Evolutionary conservation across 495 filamentous ascomycete species (phyloP), one percentile per base, ranked within the genome.

Genomic region (Trichoderma parareesei): DNA sequence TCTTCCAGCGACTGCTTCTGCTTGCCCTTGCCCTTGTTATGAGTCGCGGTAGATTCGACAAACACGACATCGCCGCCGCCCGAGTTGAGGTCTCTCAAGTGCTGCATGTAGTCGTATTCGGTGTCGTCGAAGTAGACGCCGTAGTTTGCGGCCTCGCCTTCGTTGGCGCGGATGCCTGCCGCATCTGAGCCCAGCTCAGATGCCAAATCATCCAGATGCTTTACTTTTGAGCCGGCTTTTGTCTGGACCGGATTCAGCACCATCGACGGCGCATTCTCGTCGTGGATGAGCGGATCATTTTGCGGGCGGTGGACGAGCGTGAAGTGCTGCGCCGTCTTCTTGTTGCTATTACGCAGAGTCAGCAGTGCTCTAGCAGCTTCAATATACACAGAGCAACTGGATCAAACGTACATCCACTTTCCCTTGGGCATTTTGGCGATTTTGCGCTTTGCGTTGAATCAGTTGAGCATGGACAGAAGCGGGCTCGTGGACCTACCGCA

Each of bases 21-120:
- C 80, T 92, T 84, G 3, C 76, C 79, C 75, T 92, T 92, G 38
- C 74, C 78, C 73, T 90, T 87, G 38, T 81, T 85, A 67, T 88
- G 89, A 14, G 75, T 81, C 9, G 75, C 70, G 27, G 82, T 77
- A 0, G 92, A 88, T 69, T 95, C 90, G 18, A 98, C 82, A 68
- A 94, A 97, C 59, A 89, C 82, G 20, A 86, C 83, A 48, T 88
- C 86, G 7, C 61, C 61, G 6, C 81, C 79, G 4, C 85, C 87
- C 14, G 73, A 73, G 38, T 81, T 84, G 4, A 85, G 82, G 65
- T 97, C 94, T n/a, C 91, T 88, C 79, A 99, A 81, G 77, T 99
- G 95, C 75, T 99, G 94, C 94, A 98, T 98, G 77, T 98, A 98
- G 71, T 98, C 95, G 77, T 98, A 98, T 69, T 89, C 83, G 64